Evolutionary conservation across 805 yeast genomes (phyloP).

Genomic region (Kockiozyma suomiensis): DNA sequence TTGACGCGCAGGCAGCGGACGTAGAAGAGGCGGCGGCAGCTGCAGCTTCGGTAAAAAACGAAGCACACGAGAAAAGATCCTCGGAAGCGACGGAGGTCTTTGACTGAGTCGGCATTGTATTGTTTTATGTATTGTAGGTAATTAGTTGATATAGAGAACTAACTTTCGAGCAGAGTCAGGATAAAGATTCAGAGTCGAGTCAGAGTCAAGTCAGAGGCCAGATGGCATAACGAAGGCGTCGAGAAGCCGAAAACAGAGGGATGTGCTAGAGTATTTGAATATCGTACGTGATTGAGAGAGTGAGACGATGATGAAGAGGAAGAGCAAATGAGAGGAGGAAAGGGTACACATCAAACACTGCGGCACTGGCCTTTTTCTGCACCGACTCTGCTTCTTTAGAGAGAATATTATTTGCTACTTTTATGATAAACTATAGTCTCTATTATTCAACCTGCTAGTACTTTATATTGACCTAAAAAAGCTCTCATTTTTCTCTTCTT

Average conservation of each 20-base stretch:
- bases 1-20: not conserved
- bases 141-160: no score
- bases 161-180: no score
- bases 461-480: no score
- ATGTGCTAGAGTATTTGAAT: not conserved
- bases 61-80: not conserved
- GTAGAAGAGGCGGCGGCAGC: not conserved
- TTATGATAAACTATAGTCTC: no score
- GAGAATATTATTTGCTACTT: no score
- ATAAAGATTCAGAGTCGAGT: not conserved
- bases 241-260: not conserved
- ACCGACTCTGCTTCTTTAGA: no score
- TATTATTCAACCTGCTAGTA: no score
- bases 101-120: not conserved
- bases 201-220: conserved; percentile 1
- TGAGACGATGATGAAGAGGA: not conserved
- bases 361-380: no score
- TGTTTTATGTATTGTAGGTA: no score
- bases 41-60: not conserved
- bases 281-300: not conserved
- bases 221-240: not conserved
- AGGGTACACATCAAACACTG: not conserved
- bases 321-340: not conserved
- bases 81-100: not conserved
- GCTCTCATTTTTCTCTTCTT: no score